A percentile compares a stretch with the other conserved stretches of the same genome.
phyloP scores from a whole-genome alignment of 176 grass and related monocot species.

The Paspalum notatum region DNA sequence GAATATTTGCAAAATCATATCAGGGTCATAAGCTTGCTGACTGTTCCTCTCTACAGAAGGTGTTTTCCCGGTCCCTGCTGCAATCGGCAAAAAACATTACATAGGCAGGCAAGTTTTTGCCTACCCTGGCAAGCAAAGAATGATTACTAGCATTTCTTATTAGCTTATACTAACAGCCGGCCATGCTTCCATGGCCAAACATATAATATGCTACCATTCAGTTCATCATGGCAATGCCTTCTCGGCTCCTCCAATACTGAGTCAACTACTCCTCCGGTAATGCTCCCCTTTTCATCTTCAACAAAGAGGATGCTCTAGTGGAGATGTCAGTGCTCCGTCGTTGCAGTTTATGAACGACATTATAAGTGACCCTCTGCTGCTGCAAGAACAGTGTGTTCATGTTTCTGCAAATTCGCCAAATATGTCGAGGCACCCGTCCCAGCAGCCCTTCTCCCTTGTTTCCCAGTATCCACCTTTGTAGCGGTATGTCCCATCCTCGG shows the following conservation, averaged over 20 bases:
- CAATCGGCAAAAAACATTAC: not conserved
- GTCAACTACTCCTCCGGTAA: not conserved
- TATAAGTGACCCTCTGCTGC: not conserved
- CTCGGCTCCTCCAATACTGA: slow-evolving; percentile 15
- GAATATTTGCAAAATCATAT: not conserved
- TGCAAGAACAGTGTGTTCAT: slow-evolving; percentile 12
- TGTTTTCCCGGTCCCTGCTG: not conserved
- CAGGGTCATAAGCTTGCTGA: not conserved
- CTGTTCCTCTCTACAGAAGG: slow-evolving; percentile 24
- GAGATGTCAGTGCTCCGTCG: not conserved
- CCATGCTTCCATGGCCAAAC: slow-evolving; percentile 21
- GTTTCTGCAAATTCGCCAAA: slow-evolving; percentile 61
- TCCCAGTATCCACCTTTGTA: slow-evolving; percentile 86
- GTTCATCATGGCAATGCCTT: slow-evolving; percentile 19
- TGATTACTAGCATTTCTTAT: slow-evolving; percentile 29
- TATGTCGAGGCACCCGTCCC: slow-evolving; percentile 69
- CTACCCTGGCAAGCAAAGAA: slow-evolving; percentile 32
- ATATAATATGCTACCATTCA: slow-evolving; percentile 27
- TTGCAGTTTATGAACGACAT: not conserved
- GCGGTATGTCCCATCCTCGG: slow-evolving; percentile 34
- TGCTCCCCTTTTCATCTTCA: slow-evolving; percentile 13
- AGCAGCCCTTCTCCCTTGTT: slow-evolving; percentile 54
- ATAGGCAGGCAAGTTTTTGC: slow-evolving; percentile 10
- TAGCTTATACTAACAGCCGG: slow-evolving; percentile 36
- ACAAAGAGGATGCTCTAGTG: not conserved